Conservation (phyloP, 345 rosid species). For the sweet orange (Citrus sinensis) region DVS_A1.0 CM039165.1:35774501-35775000, state of each 20-base stretch:
- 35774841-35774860: background rate
- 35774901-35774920: background rate
- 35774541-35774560: background rate
- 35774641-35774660: slow-evolving; percentile 94
- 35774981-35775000: slow-evolving; percentile 66
- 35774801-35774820: background rate
- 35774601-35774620: slow-evolving; percentile 95
- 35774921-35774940: slow-evolving; percentile 4
- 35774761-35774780: background rate
- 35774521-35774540: background rate
- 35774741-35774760: background rate
- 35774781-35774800: background rate
- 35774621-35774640: slow-evolving; percentile 98
- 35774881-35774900: background rate
- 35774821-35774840: background rate
- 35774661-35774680: slow-evolving; percentile 91
- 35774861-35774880: background rate
- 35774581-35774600: slow-evolving; percentile 20
- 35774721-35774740: background rate
- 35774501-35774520: background rate
- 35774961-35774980: slow-evolving; percentile 57
- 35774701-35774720: background rate
- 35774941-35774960: slow-evolving; percentile 3
- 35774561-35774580: slow-evolving; percentile 2
- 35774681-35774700: slow-evolving; percentile 34